Base-by-base conservation (phyloP, 1,139 yeast species). In the Taphrina wiesneri region DNA sequence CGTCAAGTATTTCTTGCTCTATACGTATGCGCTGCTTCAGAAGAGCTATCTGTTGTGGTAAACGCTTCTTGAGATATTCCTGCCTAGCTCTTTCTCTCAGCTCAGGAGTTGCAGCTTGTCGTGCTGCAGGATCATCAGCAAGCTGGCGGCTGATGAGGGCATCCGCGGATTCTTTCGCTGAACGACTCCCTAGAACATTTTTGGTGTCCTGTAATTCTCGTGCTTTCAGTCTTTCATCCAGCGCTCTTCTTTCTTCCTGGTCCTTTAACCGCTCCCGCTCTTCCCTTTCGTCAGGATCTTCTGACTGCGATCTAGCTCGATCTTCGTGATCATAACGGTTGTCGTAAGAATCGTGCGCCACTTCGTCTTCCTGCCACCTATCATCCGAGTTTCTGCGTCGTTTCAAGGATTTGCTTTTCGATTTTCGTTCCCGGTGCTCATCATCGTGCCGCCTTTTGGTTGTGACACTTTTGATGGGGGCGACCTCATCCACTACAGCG, bases 11-110 rank as follows among this genome's bases (percentile, higher is more conserved):
- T 76, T 71, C 86, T 62, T 81, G 77, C 13, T 78, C 80, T 7
- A 60, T 60, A 2, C 74, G 75, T 7, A 87, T 76, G 66, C 86
- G 87, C 59, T 78, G 77, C 65, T 80, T 77, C 25, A 86, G 72
- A 19, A 82, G 72, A 4, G 76, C 71, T 39, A 82, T 73, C 70
- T 81, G 78, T 69, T 80, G 80, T 66, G 79, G 78, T 69, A 83
- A 86, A 65, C 86, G 76, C 66, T 78, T 78, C 2, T 79, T 75
- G 30, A 84, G 75, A 67, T 83, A 83, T 30, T 75, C 73, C 69
- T 82, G 85, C 57, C 86, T 76, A 0, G 86, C 83, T 13, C 81
- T 72, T 28, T 75, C 71, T 51, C 86, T 75, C 34, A 84, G 75
- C 43, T 73, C 73, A 3, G 72, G 71, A 28, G 76, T 69, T 45